phyloP scores from a whole-genome alignment of 2,329 filamentous ascomycete species.

The Colletotrichum sp. region DNA sequence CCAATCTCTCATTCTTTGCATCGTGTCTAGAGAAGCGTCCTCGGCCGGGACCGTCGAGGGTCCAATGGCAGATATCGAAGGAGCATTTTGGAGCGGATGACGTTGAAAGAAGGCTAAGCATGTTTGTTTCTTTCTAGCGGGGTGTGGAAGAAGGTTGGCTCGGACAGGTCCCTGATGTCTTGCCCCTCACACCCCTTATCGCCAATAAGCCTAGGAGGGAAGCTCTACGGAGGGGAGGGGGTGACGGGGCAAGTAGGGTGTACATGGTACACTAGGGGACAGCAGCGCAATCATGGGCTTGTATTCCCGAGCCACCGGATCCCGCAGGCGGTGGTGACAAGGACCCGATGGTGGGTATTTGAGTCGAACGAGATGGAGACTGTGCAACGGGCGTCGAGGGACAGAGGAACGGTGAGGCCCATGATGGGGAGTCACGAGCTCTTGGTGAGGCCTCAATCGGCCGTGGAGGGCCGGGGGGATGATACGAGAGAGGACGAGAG shows the following conservation, averaged over 20 bases:
- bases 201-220: neutral
- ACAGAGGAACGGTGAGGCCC: neutral
- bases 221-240: neutral
- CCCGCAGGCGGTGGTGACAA: constrained; percentile 10
- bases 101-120: constrained; percentile 17
- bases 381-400: neutral
- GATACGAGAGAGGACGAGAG: neutral
- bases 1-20: neutral
- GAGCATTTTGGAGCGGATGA: neutral
- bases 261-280: constrained; percentile 7
- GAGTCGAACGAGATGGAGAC: neutral
- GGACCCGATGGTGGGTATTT: neutral
- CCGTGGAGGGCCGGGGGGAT: neutral
- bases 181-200: constrained; percentile 12
- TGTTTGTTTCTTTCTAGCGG: constrained; percentile 3
- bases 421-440: neutral
- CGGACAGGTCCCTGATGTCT: constrained; percentile 7
- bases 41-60: neutral
- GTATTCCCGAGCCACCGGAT: constrained; percentile 18
- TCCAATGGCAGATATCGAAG: neutral
- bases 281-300: constrained; percentile 14
- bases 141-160: neutral
- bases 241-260: neutral
- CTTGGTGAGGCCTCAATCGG: neutral
- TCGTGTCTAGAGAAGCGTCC: neutral